Base-by-base conservation (phyloP, 176 grass and related monocot species). In the Hyparrhenia diplandra region DNA sequence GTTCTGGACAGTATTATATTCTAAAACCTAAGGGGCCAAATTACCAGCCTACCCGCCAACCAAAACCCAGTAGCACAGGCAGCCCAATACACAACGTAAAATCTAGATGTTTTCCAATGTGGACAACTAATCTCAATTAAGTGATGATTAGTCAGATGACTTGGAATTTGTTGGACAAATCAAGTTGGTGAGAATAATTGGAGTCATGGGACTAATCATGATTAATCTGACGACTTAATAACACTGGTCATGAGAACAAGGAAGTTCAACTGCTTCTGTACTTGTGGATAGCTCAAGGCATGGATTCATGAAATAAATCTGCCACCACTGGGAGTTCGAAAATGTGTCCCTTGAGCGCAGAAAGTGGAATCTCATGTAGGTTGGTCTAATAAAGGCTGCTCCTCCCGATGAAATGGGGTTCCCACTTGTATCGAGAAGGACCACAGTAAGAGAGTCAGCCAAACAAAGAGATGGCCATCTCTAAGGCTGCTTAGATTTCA, bases 241-340 rank as follows among this genome's bases (percentile, higher is more conserved):
- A 23, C 21, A 10, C 21, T 24, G 9, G 24, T 23, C 21, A 58
- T 23, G n/a, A n/a, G n/a, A n/a, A n/a, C n/a, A n/a, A n/a, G n/a
- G n/a, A n/a, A n/a, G n/a, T n/a, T n/a, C n/a, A n/a, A n/a, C n/a
- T n/a, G n/a, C n/a, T n/a, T n/a, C n/a, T n/a, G n/a, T n/a, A n/a
- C n/a, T n/a, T n/a, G n/a, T n/a, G n/a, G n/a, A n/a, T n/a, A n/a
- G n/a, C n/a, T n/a, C n/a, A n/a, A n/a, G n/a, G n/a, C n/a, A n/a
- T n/a, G 23, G 42, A 58, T 32, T 59, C 69, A 92, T 67, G 39
- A 60, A 11, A 55, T 47, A 51, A 77, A 67, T 32, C 31, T 32
- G 73, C 47, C 75, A 42, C 84, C 94, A 65, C n/a, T 4, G 3
- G 68, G 59, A n/a, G n/a, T n/a, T n/a, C 80, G 85, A 67, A 86